These are phyloP conservation scores for Blastobotrys apis DNA, from an alignment of 1,139 yeast species.

Conservation along the genomic window DNA sequence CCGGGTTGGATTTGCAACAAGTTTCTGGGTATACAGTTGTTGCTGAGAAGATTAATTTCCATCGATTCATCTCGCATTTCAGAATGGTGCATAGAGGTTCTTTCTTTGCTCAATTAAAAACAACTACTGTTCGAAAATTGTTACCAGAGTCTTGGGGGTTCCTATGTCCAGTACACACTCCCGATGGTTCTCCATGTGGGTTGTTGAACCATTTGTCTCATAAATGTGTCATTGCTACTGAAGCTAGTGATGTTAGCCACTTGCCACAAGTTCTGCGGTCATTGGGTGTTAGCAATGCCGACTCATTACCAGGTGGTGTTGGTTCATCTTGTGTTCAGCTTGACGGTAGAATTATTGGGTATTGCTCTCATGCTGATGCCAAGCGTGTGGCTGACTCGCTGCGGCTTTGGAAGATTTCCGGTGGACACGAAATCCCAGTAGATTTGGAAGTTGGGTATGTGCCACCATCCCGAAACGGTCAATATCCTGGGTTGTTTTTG, in stretches of 20 bases:
- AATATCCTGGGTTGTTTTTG: constrained; percentile 89
- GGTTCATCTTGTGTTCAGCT: constrained; percentile 82
- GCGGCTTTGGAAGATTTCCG: constrained; percentile 90
- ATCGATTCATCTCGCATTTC: constrained; percentile 94
- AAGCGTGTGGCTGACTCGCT: constrained; percentile 81
- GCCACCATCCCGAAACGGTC: constrained; percentile 93
- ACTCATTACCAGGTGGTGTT: constrained; percentile 78
- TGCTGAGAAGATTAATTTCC: constrained; percentile 95
- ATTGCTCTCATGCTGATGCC: constrained; percentile 91
- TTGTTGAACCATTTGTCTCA: constrained; percentile 93
- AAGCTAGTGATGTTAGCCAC: constrained; percentile 64
- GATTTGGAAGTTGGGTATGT: constrained; percentile 92
- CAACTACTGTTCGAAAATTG: constrained; percentile 93
- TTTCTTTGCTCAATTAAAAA: constrained; percentile 95
- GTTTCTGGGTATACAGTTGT: constrained; percentile 98
- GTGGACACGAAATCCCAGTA: constrained; percentile 66
- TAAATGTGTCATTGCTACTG: constrained; percentile 83
- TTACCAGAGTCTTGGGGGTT: constrained; percentile 99
- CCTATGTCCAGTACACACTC: constrained; percentile 98
- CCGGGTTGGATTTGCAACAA: constrained; percentile 97
- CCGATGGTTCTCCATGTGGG: constrained; percentile 99
- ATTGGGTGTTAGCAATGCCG: constrained; percentile 78
- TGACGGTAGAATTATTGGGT: constrained; percentile 90
- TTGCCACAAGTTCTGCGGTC: constrained; percentile 64
- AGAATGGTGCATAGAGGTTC: constrained; percentile 99